Evolutionary conservation across 768 basidiomycete genomes (phyloP), one percentile per base, ranked within the genome.

Genomic region (Kwoniella pini): DNA sequence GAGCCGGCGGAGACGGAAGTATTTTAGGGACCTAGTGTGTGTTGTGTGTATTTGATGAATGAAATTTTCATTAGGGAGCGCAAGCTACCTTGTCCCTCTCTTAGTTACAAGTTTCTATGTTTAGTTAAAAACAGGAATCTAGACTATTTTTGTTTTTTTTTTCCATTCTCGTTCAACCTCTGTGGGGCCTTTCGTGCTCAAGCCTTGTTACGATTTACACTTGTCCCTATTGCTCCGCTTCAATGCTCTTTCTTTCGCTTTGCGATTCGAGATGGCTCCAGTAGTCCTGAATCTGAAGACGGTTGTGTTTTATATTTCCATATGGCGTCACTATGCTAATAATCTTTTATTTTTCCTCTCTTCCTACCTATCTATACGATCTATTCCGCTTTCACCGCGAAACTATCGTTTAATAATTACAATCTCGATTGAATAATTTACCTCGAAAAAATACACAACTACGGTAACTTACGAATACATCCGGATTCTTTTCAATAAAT

Each of bases 1-100:
- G 22, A 27, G 42, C 52, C 52, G 52, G 52, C 54, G 54, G 54
- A 45, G 27, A 44, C 43, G 54, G 54, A 55, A 33, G 27, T n/a
- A 44, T 55, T 27, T 27, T 17, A 26, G 53, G 54, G 17, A 10
- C 15, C n/a, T n/a, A n/a, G 33, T 36, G 33, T 36, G 33, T 36
- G 33, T 36, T 50, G 48, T 50, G 48, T 55, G 28, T 55, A 39
- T 44, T 55, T 53, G 51, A 53, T 53, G 33, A 36, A 24, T 24
- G 7, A 11, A 13, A 7, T 26, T 21, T 50, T 50, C 28, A 50
- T 50, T 50, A 38, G 43, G 54, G 54, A 39, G 53, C 13, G 36
- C 7, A 22, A 55, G 15, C 42, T 7, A 28, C n/a, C n/a, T 30
- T n/a, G 17, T 30, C 28, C 28, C 45, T n/a, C 19, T 55, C 31